Evolutionary conservation across 176 grass and related monocot species (phyloP).

Genomic region (Ensete ventricosum): DNA sequence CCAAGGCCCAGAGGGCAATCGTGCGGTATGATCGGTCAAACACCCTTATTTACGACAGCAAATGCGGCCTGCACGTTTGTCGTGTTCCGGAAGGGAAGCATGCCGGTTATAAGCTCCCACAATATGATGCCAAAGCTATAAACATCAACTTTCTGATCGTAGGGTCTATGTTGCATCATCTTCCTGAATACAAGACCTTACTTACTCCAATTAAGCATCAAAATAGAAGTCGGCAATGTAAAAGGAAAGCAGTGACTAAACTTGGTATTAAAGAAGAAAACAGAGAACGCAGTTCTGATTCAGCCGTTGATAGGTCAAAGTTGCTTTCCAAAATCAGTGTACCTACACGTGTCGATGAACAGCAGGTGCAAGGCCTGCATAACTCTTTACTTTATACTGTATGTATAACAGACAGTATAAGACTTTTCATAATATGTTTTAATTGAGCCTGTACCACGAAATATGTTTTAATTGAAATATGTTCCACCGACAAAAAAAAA

Average conservation of each 20-base stretch:
- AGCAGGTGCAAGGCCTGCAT: no score
- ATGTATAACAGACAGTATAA: background rate
- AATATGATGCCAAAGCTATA: constrained; percentile 93
- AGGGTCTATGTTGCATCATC: constrained; percentile 98
- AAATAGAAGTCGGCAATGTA: background rate
- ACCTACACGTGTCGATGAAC: no score
- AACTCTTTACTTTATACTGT: no score
- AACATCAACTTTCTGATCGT: constrained; percentile 95
- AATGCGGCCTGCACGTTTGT: constrained; percentile 93
- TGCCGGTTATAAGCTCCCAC: constrained; percentile 96
- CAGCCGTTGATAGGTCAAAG: background rate
- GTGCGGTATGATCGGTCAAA: constrained; percentile 67
- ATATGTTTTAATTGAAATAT: background rate
- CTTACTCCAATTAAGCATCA: constrained; percentile 13
- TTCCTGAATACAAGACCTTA: constrained; percentile 42
- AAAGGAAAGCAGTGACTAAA: constrained; percentile 1
- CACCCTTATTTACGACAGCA: constrained; percentile 84
- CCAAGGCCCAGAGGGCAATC: constrained; percentile 71
- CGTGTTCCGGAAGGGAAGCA: constrained; percentile 95
- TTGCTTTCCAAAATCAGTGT: background rate
- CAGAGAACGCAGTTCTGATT: background rate
- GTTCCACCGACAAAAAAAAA: no score
- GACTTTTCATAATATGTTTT: no score
- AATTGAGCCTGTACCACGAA: background rate
- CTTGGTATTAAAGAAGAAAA: background rate